Evolutionary conservation across 1,284 basidiomycete genomes (phyloP).

Genomic region (Pascua guehoae): DNA sequence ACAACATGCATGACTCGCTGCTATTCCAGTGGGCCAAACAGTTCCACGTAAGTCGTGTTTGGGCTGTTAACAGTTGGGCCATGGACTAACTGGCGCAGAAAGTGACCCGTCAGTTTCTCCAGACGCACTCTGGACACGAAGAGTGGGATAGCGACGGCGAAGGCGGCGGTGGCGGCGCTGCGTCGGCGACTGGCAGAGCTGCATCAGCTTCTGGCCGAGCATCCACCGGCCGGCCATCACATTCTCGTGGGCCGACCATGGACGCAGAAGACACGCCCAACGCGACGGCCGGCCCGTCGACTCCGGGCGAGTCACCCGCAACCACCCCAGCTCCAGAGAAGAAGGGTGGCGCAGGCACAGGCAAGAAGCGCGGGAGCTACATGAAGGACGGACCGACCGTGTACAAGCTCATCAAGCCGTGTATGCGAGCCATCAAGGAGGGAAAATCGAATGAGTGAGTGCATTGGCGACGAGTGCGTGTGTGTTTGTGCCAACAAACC

Average conservation of each 20-base stretch:
- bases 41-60: slow-evolving; percentile 36
- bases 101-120: slow-evolving; percentile 35
- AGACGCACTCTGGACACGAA: slow-evolving; percentile 14
- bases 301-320: slow-evolving; percentile 3
- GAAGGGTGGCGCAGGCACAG: slow-evolving; percentile 12
- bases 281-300: slow-evolving; percentile 14
- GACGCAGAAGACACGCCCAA: slow-evolving; percentile 15
- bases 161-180: slow-evolving; percentile 5
- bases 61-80: too few species aligned
- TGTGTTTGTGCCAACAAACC: neutral
- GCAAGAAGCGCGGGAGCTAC: slow-evolving; percentile 34
- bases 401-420: slow-evolving; percentile 47
- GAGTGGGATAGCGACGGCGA: slow-evolving; percentile 18
- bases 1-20: slow-evolving; percentile 45
- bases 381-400: slow-evolving; percentile 44
- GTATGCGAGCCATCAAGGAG: slow-evolving; percentile 38
- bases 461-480: neutral
- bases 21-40: slow-evolving; percentile 47
- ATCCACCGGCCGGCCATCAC: neutral
- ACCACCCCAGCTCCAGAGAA: slow-evolving; percentile 6
- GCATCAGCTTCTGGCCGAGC: too few species aligned
- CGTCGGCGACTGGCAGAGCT: too few species aligned
- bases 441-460: slow-evolving; percentile 40
- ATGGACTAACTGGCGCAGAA: slow-evolving; percentile 19
- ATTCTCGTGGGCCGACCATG: neutral